phyloP scores from a whole-genome alignment of 331 rosid genomes.

The Quercus phellos region DNA sequence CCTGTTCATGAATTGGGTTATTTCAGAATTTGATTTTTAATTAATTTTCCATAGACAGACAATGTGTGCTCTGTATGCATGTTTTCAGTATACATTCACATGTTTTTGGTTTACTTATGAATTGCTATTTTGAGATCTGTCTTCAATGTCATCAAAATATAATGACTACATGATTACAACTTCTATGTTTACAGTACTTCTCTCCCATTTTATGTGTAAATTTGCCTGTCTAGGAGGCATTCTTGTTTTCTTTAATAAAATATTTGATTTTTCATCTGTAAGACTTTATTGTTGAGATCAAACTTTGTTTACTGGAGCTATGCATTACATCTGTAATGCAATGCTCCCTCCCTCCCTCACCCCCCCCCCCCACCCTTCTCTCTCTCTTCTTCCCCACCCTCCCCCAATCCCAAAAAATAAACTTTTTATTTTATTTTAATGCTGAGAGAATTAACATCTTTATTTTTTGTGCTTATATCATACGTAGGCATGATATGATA shows the following conservation, averaged over 20 bases:
- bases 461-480: background rate
- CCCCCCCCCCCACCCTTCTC: background rate
- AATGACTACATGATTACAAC: background rate
- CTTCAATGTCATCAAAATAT: background rate
- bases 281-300: background rate
- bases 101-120: background rate
- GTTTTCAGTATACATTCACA: background rate
- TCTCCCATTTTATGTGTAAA: background rate
- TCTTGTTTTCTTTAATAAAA: conserved; percentile 2
- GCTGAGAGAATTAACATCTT: background rate
- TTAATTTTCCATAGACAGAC: background rate
- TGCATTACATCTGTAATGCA: background rate
- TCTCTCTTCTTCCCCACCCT: background rate
- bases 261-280: background rate
- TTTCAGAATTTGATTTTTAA: background rate
- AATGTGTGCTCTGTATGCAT: background rate
- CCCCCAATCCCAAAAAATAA: background rate
- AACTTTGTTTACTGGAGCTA: background rate
- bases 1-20: background rate
- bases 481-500: conserved; percentile 2
- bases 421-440: background rate
- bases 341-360: background rate
- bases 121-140: background rate
- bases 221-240: background rate
- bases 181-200: background rate